These are phyloP conservation scores for Mollisia scopiformis DNA, from an alignment of 2,329 filamentous ascomycete species.

Conservation along the genomic window DNA sequence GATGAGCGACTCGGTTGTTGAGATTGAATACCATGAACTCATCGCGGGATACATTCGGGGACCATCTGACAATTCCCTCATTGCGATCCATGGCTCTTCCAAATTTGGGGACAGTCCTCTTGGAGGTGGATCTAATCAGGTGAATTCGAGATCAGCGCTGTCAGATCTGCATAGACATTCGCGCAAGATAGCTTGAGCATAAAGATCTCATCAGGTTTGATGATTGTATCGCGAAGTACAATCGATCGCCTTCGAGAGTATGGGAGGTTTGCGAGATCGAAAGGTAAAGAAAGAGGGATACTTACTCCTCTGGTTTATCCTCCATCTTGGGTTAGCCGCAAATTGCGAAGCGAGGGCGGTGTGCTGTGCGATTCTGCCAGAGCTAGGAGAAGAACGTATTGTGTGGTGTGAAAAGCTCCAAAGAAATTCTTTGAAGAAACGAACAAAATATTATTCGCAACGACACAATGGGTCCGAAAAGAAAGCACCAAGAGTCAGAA, in stretches of 20 bases:
- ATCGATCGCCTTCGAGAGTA: too few species aligned
- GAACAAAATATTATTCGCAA: background rate
- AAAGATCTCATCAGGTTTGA: too few species aligned
- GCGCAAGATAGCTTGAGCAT: too few species aligned
- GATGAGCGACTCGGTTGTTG: conserved; percentile 63
- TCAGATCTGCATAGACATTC: too few species aligned
- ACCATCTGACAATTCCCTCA: conserved; percentile 67
- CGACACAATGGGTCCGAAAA: conserved; percentile 34
- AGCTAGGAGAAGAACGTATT: background rate
- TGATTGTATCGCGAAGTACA: too few species aligned
- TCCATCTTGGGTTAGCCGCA: background rate
- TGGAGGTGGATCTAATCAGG: background rate
- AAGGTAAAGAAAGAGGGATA: background rate
- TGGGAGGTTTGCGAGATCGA: too few species aligned
- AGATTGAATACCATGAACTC: conserved; percentile 69
- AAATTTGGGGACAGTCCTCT: background rate
- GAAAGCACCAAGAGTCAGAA: conserved; percentile 30
- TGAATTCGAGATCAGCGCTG: too few species aligned
- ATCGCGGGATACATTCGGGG: conserved; percentile 58
- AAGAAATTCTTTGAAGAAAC: background rate
- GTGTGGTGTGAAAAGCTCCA: background rate
- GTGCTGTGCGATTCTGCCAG: too few species aligned
- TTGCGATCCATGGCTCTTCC: conserved; percentile 33
- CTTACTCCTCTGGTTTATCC: background rate
- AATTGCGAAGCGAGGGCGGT: background rate